Conservation (phyloP, 1,284 basidiomycete genomes). For the Veloboletus limbatus region DNA sequence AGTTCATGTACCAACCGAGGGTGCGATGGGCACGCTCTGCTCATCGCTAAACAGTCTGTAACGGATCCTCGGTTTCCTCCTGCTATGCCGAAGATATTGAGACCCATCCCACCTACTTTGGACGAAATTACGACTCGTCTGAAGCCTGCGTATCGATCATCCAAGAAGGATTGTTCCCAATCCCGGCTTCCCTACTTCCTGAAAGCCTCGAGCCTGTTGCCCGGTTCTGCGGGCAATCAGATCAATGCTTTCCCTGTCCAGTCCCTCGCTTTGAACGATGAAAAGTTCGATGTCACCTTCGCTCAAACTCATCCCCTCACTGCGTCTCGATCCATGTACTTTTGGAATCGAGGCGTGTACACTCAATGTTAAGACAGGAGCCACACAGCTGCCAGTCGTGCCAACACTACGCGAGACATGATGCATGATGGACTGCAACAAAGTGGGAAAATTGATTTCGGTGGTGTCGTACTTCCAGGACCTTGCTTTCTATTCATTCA, state of each 20-base stretch:
- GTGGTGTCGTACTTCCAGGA: too few relatives aligned
- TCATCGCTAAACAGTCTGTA: constrained; percentile 26
- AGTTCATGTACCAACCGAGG: constrained; percentile 34
- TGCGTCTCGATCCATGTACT: constrained; percentile 36
- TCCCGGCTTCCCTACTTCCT: constrained; percentile 49
- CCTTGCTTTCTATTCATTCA: too few relatives aligned
- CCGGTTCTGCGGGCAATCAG: constrained; percentile 25
- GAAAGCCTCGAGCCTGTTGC: constrained; percentile 19
- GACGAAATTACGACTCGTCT: constrained; percentile 71
- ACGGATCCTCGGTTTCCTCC: constrained; percentile 11
- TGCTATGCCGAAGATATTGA: constrained; percentile 13
- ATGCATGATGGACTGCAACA: too few relatives aligned
- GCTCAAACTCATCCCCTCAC: constrained; percentile 20
- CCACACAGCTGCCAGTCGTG: constrained; percentile 51
- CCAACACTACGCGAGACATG: too few relatives aligned
- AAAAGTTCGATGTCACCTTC: constrained; percentile 4
- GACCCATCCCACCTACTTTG: constrained; percentile 56
- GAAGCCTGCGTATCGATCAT: constrained; percentile 12
- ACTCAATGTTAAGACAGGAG: constrained; percentile 41
- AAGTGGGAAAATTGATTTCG: too few relatives aligned
- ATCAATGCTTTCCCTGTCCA: constrained; percentile 43
- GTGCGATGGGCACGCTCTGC: constrained; percentile 60
- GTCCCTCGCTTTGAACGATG: constrained; percentile 12
- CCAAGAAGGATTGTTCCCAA: constrained; percentile 2
- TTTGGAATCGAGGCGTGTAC: constrained; percentile 47